Conservation (phyloP, 257 asterid genomes). For the Linderniella brevidens region DNA sequence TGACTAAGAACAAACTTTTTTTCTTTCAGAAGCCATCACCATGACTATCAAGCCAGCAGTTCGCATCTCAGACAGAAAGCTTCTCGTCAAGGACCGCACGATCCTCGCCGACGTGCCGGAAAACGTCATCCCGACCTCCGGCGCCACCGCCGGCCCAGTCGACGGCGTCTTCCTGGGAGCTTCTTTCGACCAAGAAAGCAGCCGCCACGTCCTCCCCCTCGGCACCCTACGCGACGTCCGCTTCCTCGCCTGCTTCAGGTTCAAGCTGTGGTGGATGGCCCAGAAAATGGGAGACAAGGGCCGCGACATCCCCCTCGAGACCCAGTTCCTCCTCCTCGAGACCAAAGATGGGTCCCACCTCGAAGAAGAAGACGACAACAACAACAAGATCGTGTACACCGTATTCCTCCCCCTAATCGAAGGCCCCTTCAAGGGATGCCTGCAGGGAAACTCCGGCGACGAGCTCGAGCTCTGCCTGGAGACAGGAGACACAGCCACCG, state of each 20-base stretch:
- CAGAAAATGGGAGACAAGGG: constrained; percentile 77
- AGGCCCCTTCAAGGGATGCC: constrained; percentile 54
- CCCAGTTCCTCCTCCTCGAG: constrained; percentile 58
- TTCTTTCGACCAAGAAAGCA: constrained; percentile 21
- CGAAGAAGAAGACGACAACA: constrained; percentile 13
- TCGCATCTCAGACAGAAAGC: constrained; percentile 24
- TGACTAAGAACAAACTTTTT: too few relatives aligned
- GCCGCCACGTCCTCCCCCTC: constrained; percentile 23
- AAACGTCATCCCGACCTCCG: constrained; percentile 35
- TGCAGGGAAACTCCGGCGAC: constrained; percentile 54
- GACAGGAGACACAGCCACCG: constrained; percentile 47
- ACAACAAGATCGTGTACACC: constrained; percentile 26
- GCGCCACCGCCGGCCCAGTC: constrained; percentile 20
- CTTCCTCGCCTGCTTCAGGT: constrained; percentile 68
- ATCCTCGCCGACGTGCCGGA: constrained; percentile 31
- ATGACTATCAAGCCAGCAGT: constrained; percentile 38
- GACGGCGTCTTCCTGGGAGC: constrained; percentile 33
- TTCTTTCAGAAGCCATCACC: too few relatives aligned
- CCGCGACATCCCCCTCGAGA: constrained; percentile 58
- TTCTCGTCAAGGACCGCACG: constrained; percentile 30
- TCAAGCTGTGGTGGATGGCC: constrained; percentile 89
- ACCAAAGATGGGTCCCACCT: constrained; percentile 21
- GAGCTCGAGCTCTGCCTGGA: constrained; percentile 66
- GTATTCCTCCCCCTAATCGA: constrained; percentile 65
- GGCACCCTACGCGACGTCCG: constrained; percentile 35